These are phyloP conservation scores for Olyra latifolia DNA, from an alignment of 176 grass and related monocot species.

Conservation along the genomic window DNA sequence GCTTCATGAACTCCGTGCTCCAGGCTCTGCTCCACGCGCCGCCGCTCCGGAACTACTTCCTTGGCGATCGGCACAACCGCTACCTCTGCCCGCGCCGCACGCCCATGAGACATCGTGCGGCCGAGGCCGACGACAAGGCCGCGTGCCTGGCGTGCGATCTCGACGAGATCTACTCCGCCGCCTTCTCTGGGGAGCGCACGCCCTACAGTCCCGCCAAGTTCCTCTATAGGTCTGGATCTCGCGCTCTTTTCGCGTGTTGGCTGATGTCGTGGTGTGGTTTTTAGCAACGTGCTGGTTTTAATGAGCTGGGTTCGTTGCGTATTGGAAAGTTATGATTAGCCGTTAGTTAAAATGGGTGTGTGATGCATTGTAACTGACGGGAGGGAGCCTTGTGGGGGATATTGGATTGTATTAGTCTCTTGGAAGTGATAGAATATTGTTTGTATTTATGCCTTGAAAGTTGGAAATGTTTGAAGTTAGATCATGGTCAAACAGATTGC, in stretches of 20 bases:
- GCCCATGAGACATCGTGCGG: conserved; percentile 48
- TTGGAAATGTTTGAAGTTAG: conserved; percentile 1
- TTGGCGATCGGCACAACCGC: conserved; percentile 84
- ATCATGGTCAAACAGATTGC: conserved; percentile 15
- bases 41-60: conserved; percentile 87
- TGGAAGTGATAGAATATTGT: conserved; percentile 10
- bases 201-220: conserved; percentile 90
- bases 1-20: conserved; percentile 99
- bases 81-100: conserved; percentile 68
- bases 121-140: conserved; percentile 20
- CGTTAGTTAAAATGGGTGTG: conserved; percentile 1
- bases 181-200: conserved; percentile 77
- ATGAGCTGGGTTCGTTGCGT: conserved; percentile 23
- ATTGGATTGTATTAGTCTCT: not conserved
- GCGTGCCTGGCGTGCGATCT: conserved; percentile 86
- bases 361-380: conserved; percentile 33
- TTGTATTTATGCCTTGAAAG: not conserved
- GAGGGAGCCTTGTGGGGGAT: conserved; percentile 1
- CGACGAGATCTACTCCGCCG: conserved; percentile 84
- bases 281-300: not conserved
- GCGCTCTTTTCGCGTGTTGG: conserved; percentile 21
- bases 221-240: conserved; percentile 79
- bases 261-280: conserved; percentile 8
- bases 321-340: conserved; percentile 7
- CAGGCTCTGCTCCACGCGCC: conserved; percentile 88